Percentiles rank a stretch among this genome's conserved stretches.
These are phyloP conservation scores for Scutellaria baicalensis DNA, from an alignment of 257 asterid genomes.

Conservation along the genomic window DNA sequence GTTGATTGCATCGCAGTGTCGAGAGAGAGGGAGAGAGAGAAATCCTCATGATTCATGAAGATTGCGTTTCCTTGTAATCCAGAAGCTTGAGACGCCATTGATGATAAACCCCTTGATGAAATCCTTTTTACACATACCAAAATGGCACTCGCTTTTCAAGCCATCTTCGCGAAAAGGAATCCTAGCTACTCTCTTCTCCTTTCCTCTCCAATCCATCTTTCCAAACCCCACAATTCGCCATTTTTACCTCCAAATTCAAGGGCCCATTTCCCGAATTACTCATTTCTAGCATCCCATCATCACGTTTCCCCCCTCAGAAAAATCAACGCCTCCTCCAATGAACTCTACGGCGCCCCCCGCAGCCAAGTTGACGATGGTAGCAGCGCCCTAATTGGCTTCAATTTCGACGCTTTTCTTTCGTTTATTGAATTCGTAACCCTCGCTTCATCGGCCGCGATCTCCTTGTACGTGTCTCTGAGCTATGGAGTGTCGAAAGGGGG, in stretches of 20 bases:
- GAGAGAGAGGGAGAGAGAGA: neutral
- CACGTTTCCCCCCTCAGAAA: conserved; percentile 13
- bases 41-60: no score
- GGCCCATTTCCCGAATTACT: conserved; percentile 17
- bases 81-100: neutral
- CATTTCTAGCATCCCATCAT: conserved; percentile 2
- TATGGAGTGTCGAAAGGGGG: conserved; percentile 26
- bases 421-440: conserved; percentile 59
- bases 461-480: conserved; percentile 38
- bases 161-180: conserved; percentile 28
- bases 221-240: conserved; percentile 18
- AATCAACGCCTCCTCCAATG: conserved; percentile 28
- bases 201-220: conserved; percentile 18
- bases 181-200: neutral
- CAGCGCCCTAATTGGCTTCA: conserved; percentile 3
- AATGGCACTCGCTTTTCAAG: conserved; percentile 45
- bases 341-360: neutral
- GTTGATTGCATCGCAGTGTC: neutral
- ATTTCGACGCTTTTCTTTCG: conserved; percentile 53
- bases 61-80: neutral
- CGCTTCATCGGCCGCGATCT: conserved; percentile 47
- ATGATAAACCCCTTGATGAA: neutral
- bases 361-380: conserved; percentile 1
- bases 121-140: neutral
- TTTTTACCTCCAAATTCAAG: conserved; percentile 11